phyloP scores from a whole-genome alignment of 306 rosid genomes.

The Malus orientalis region DNA sequence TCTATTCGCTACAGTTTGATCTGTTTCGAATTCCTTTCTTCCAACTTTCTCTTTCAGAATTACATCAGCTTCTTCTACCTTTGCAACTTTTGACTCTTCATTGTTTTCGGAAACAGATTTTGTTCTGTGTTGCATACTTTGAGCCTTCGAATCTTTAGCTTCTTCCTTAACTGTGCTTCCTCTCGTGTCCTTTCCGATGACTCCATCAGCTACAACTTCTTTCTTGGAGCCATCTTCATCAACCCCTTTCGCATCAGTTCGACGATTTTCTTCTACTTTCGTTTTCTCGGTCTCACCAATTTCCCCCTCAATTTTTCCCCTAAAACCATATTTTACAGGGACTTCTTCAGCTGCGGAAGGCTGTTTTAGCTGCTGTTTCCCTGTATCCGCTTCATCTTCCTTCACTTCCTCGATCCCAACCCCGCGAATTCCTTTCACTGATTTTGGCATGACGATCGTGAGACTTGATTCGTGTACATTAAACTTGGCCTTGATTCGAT shows the following conservation, averaged over 20 bases:
- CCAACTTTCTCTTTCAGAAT: neutral
- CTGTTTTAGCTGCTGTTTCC: neutral
- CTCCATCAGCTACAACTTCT: neutral
- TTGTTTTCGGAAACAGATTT: neutral
- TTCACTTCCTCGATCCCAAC: conserved; percentile 45
- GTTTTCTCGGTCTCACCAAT: neutral
- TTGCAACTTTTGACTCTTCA: neutral
- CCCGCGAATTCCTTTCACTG: conserved; percentile 40
- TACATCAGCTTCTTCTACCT: neutral
- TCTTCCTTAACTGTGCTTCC: conserved; percentile 7
- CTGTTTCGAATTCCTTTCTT: neutral
- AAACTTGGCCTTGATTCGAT: conserved; percentile 54
- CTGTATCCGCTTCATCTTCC: conserved; percentile 25
- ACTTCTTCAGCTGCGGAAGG: neutral
- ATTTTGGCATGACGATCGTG: conserved; percentile 54
- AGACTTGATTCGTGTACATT: conserved; percentile 43
- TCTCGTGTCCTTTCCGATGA: neutral
- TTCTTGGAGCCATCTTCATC: neutral
- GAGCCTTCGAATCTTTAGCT: neutral
- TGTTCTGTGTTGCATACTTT: neutral
- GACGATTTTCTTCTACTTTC: neutral
- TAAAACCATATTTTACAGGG: neutral
- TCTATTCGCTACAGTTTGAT: conserved; percentile 9
- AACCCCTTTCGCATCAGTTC: neutral
- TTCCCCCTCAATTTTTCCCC: neutral